Percentiles rank a stretch among this genome's conserved stretches.
Conservation (phyloP, 495 filamentous ascomycete genomes). For the Aspergillus olivimuriae region DNA sequence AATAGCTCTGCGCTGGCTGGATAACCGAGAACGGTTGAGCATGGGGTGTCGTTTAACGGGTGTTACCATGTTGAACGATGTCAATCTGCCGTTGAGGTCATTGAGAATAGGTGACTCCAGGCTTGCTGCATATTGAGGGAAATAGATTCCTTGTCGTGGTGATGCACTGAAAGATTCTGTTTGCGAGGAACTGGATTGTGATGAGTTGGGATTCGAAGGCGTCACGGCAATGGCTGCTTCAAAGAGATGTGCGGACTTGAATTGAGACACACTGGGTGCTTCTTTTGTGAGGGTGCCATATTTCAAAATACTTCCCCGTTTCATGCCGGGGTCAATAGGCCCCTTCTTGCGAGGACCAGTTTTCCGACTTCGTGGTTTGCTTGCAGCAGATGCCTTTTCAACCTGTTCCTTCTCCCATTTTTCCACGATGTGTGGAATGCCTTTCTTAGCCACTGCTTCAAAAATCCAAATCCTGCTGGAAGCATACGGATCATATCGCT, state of each 20-base stretch:
- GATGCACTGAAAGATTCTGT: too few relatives aligned
- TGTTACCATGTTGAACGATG: conserved; percentile 19
- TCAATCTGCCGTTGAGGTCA: conserved; percentile 23
- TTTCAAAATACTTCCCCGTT: conserved; percentile 39
- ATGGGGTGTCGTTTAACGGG: conserved; percentile 23
- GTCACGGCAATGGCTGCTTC: conserved; percentile 22
- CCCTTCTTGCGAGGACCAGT: conserved; percentile 35
- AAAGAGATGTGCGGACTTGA: conserved; percentile 26
- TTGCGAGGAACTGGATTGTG: conserved; percentile 7
- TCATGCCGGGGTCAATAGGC: conserved; percentile 38
- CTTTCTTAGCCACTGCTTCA: conserved; percentile 60
- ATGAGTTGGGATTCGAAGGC: conserved; percentile 10
- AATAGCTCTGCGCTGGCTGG: conserved; percentile 10
- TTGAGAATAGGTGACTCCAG: conserved; percentile 25
- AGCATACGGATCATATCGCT: conserved; percentile 59
- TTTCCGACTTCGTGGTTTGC: conserved; percentile 23
- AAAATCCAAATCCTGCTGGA: conserved; percentile 70
- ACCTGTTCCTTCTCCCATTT: conserved; percentile 65
- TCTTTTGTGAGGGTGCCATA: conserved; percentile 42
- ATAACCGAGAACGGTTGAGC: conserved; percentile 5
- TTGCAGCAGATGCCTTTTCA: conserved; percentile 28
- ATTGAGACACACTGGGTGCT: conserved; percentile 25
- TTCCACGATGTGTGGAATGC: conserved; percentile 65
- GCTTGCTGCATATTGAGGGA: background rate
- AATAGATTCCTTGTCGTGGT: conserved; percentile 1